Evolutionary conservation across 2,329 filamentous ascomycete genomes (phyloP).

Genomic region (Cordyceps sp.): DNA sequence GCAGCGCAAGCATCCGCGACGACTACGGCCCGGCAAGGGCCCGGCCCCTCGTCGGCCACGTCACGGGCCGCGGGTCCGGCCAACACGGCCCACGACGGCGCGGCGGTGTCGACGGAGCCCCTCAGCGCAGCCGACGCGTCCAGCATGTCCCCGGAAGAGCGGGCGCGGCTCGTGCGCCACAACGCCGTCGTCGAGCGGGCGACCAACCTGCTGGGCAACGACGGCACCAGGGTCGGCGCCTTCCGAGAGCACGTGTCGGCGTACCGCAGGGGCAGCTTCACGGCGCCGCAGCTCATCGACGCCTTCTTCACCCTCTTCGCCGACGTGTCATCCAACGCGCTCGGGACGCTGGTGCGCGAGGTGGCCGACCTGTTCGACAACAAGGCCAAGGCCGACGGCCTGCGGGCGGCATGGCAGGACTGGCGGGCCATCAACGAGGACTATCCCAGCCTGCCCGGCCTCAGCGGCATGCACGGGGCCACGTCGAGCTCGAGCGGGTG

Average conservation of each 20-base stretch:
- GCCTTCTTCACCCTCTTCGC: constrained; percentile 72
- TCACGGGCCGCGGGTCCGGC: not conserved
- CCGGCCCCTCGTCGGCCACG: constrained; percentile 4
- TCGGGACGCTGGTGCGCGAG: constrained; percentile 82
- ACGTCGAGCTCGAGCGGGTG: constrained; percentile 40
- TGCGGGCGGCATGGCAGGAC: constrained; percentile 81
- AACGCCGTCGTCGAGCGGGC: constrained; percentile 75
- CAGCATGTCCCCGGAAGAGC: constrained; percentile 56
- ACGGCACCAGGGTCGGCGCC: constrained; percentile 52
- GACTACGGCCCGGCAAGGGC: no score
- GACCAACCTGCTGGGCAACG: constrained; percentile 61
- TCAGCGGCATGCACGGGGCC: constrained; percentile 49
- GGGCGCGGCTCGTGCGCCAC: constrained; percentile 66
- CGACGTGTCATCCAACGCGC: constrained; percentile 59
- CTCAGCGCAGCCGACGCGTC: constrained; percentile 32
- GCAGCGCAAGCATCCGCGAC: no score
- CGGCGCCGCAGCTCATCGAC: constrained; percentile 66
- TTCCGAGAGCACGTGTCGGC: constrained; percentile 71
- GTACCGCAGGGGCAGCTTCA: constrained; percentile 53
- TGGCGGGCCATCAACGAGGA: constrained; percentile 95
- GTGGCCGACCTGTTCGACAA: constrained; percentile 88
- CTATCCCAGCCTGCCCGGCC: constrained; percentile 72
- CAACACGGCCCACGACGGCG: not conserved
- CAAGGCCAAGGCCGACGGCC: constrained; percentile 49
- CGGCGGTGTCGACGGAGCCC: constrained; percentile 14